These are phyloP conservation scores for Waltergamsia citrina DNA, from an alignment of 2,329 filamentous ascomycete species.

Conservation along the genomic window DNA sequence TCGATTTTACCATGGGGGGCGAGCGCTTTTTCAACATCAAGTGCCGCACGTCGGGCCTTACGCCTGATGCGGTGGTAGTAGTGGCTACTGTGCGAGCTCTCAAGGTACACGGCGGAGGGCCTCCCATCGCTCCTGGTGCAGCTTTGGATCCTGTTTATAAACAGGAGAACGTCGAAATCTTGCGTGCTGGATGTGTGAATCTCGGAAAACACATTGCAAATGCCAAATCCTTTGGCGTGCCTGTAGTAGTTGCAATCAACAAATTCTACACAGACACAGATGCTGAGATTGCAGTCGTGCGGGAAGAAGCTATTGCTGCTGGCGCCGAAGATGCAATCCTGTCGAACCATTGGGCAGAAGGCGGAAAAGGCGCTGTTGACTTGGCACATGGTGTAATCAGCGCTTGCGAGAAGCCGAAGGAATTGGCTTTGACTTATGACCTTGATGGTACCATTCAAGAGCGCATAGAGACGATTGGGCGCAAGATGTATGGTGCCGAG, in stretches of 20 bases:
- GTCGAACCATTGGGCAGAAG: constrained; percentile 94
- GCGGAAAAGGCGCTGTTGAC: constrained; percentile 81
- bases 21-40: constrained; percentile 99
- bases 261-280: constrained; percentile 91
- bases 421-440: constrained; percentile 81
- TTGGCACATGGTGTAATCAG: constrained; percentile 80
- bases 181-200: constrained; percentile 87
- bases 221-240: constrained; percentile 79
- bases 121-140: constrained; percentile 83
- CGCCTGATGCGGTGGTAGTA: constrained; percentile 87
- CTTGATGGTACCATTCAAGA: constrained; percentile 73
- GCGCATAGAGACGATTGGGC: constrained; percentile 83
- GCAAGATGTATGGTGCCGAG: constrained; percentile 88
- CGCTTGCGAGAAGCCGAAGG: constrained; percentile 72
- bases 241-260: constrained; percentile 96
- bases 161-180: constrained; percentile 85
- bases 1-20: constrained; percentile 99
- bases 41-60: constrained; percentile 86
- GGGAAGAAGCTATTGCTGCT: constrained; percentile 83
- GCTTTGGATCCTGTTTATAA: constrained; percentile 81
- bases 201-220: constrained; percentile 92
- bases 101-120: constrained; percentile 94
- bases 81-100: constrained; percentile 92
- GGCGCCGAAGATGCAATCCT: constrained; percentile 91
- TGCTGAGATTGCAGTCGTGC: constrained; percentile 80